Conservation (phyloP, 2,329 filamentous ascomycete species). For the Phaeoacremonium minimum region DNA sequence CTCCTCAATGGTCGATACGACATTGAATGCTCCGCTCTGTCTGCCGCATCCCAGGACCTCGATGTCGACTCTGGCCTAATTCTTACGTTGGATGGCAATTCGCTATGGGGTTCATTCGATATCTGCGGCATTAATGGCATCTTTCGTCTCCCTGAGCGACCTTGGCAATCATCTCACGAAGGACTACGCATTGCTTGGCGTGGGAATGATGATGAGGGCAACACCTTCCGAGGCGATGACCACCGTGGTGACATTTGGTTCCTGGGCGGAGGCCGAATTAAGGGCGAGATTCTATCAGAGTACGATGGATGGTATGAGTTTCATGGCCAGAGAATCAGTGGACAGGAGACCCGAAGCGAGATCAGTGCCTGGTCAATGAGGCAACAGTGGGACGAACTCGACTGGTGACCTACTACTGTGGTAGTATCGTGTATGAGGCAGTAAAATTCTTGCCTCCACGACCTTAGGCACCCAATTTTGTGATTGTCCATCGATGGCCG, state of each 20-base stretch:
- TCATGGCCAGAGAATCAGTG: not conserved
- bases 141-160: constrained; percentile 33
- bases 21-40: constrained; percentile 22
- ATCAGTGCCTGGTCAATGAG: not conserved
- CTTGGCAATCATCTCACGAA: constrained; percentile 21
- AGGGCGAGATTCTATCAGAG: constrained; percentile 22
- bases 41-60: constrained; percentile 17
- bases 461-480: too few species aligned
- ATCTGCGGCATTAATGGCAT: constrained; percentile 35
- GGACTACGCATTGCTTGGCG: constrained; percentile 28
- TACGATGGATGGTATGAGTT: too few species aligned
- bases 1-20: constrained; percentile 41
- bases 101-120: constrained; percentile 41
- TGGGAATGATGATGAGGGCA: constrained; percentile 23
- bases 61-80: constrained; percentile 24
- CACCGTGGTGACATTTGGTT: constrained; percentile 28
- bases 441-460: too few species aligned
- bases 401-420: too few species aligned
- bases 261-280: constrained; percentile 27
- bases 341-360: not conserved
- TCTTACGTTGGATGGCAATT: constrained; percentile 30
- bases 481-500: too few species aligned
- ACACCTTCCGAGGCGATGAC: constrained; percentile 14
- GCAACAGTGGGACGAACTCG: not conserved
- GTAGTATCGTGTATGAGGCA: too few species aligned